A percentile compares a stretch with the other conserved stretches of the same genome.
These are phyloP conservation scores for Phellinidium pouzarii DNA, from an alignment of 1,284 basidiomycete genomes.

Conservation along the genomic window DNA sequence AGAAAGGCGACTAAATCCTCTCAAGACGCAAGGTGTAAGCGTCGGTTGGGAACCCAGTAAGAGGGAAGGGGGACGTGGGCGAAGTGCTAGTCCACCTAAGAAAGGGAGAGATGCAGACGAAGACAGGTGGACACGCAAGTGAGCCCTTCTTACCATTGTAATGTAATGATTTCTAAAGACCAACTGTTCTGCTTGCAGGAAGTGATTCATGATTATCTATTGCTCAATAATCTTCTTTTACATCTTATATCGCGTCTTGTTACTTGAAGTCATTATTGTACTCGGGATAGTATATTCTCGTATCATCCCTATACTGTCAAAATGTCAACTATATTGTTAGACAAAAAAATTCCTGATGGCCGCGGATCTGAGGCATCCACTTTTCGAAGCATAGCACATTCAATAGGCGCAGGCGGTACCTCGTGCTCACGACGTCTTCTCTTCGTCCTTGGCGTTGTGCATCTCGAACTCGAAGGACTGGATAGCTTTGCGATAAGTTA, in stretches of 20 bases:
- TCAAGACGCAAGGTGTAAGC: constrained; percentile 51
- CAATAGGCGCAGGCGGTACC: neutral
- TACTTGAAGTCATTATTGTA: neutral
- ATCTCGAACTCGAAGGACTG: no score
- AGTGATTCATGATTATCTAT: neutral
- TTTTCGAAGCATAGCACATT: neutral
- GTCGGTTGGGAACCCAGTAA: constrained; percentile 77
- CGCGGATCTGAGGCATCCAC: neutral
- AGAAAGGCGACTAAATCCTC: constrained; percentile 70
- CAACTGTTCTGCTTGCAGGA: neutral
- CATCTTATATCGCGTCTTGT: neutral
- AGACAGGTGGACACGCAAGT: constrained; percentile 68
- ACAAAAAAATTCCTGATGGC: neutral
- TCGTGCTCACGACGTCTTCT: neutral
- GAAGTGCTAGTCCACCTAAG: constrained; percentile 66
- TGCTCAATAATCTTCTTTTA: neutral
- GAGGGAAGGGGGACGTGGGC: constrained; percentile 52
- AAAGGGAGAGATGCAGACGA: constrained; percentile 60
- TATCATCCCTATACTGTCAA: neutral
- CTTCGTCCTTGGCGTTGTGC: neutral
- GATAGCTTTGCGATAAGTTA: no score
- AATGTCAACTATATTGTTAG: neutral
- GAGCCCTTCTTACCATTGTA: neutral
- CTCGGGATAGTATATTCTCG: neutral
- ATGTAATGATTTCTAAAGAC: neutral